A percentile compares a stretch with the other conserved stretches of the same genome.
phyloP scores from a whole-genome alignment of 1,284 basidiomycete genomes.

The Porogramme epimiltina region DNA sequence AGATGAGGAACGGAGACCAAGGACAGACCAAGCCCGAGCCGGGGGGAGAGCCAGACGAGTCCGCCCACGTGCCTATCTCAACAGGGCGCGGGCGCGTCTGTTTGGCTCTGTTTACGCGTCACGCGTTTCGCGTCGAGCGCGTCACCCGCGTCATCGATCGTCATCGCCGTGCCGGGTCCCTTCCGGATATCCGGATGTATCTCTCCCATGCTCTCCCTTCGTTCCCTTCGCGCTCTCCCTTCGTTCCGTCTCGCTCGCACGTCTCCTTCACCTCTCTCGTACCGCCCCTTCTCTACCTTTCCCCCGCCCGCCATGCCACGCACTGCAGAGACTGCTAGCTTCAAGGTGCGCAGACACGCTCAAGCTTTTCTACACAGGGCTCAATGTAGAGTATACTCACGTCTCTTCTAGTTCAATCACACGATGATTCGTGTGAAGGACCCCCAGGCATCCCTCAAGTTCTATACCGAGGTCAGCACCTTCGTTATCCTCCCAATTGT shows the following conservation, averaged over 20 bases:
- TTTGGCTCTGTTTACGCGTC: constrained; percentile 23
- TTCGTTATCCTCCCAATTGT: constrained; percentile 18
- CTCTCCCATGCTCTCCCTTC: not conserved
- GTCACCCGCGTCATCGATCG: constrained; percentile 15
- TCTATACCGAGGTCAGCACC: constrained; percentile 65
- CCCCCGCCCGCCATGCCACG: constrained; percentile 53
- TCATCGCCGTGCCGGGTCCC: not conserved
- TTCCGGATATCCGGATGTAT: not conserved
- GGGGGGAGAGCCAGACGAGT: not conserved
- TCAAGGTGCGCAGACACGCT: constrained; percentile 45
- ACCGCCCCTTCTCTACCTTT: constrained; percentile 8
- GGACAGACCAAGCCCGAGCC: not conserved
- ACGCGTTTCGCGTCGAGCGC: constrained; percentile 21
- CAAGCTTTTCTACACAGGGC: not conserved
- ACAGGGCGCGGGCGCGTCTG: constrained; percentile 26
- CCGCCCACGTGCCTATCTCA: constrained; percentile 18
- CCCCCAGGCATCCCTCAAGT: constrained; percentile 75
- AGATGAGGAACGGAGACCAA: too few relatives aligned
- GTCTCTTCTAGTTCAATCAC: constrained; percentile 72
- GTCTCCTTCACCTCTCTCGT: not conserved
- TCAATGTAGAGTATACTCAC: not conserved
- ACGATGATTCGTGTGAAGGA: constrained; percentile 92
- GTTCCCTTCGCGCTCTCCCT: not conserved
- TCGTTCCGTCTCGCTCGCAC: not conserved
- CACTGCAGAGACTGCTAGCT: constrained; percentile 65